Conservation (phyloP, 23 red algal genomes). For the Gracilaria domingensis region DNA sequence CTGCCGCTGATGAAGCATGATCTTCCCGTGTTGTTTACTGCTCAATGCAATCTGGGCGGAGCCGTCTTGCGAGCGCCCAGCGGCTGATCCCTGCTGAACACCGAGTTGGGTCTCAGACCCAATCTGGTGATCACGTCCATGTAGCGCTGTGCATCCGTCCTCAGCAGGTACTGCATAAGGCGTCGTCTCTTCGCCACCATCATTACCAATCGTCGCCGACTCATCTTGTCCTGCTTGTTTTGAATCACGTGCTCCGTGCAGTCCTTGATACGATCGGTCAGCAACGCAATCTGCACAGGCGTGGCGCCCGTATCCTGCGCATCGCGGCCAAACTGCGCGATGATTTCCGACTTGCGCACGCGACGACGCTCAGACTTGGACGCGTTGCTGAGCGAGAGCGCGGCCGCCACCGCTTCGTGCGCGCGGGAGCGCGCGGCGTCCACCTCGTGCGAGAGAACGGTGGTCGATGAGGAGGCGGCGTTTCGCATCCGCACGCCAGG, state of each 20-base stretch:
- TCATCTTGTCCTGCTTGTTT: slow-evolving; percentile 53
- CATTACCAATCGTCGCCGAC: slow-evolving; percentile 34
- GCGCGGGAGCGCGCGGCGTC: not conserved
- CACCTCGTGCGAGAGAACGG: slow-evolving; percentile 3
- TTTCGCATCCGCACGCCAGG: not conserved
- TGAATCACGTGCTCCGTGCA: slow-evolving; percentile 41
- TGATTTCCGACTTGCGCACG: not conserved
- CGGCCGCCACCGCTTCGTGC: not conserved
- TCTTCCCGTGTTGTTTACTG: no score
- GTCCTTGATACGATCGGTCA: slow-evolving; percentile 45
- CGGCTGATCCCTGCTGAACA: slow-evolving; percentile 11
- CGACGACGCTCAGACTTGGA: not conserved
- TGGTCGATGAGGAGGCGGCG: not conserved
- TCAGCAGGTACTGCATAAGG: slow-evolving; percentile 50
- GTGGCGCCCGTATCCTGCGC: not conserved
- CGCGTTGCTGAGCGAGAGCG: slow-evolving; percentile 2
- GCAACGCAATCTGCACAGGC: slow-evolving; percentile 30
- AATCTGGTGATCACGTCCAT: not conserved
- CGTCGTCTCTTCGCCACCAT: slow-evolving; percentile 50
- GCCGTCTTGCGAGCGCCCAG: slow-evolving; percentile 31
- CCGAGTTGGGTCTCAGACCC: slow-evolving; percentile 19
- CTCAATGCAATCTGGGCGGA: slow-evolving; percentile 2
- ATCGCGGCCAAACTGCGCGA: not conserved
- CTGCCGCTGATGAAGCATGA: no score
- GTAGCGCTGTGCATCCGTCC: not conserved